Percentiles rank a stretch among this genome's conserved stretches.
Conservation (phyloP, 2,329 filamentous ascomycete species). For the Aspergillus sp. region DNA sequence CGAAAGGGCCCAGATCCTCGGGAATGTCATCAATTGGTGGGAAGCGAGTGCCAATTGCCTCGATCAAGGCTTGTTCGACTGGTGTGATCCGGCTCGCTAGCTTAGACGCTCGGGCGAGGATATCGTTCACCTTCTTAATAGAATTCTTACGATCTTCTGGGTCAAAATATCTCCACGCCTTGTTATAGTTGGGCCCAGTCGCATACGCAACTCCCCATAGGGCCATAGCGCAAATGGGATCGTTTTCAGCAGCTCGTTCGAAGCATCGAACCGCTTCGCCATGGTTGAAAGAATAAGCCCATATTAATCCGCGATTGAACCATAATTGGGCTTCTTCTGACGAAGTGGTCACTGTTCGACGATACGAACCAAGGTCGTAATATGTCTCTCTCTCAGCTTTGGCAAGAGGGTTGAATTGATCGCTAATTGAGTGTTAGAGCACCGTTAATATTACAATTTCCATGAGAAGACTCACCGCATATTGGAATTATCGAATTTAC, state of each 20-base stretch:
- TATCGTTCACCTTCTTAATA: slow-evolving; percentile 42
- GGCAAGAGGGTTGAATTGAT: background rate
- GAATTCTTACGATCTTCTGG: slow-evolving; percentile 48
- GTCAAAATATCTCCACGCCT: slow-evolving; percentile 70
- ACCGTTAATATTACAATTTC: too few relatives aligned
- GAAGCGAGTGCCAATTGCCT: slow-evolving; percentile 42
- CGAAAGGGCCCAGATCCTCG: slow-evolving; percentile 48
- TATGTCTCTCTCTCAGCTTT: slow-evolving; percentile 12
- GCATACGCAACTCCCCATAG: slow-evolving; percentile 50
- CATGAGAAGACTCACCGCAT: too few relatives aligned
- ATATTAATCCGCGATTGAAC: slow-evolving; percentile 35
- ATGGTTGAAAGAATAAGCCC: slow-evolving; percentile 35
- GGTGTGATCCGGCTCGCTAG: slow-evolving; percentile 33
- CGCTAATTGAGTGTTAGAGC: too few relatives aligned
- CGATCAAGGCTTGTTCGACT: slow-evolving; percentile 57
- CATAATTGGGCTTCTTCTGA: slow-evolving; percentile 29
- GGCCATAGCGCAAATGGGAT: slow-evolving; percentile 28
- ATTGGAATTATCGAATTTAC: too few relatives aligned
- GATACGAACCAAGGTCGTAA: slow-evolving; percentile 28
- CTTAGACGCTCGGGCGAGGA: slow-evolving; percentile 38
- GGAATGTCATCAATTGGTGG: slow-evolving; percentile 45
- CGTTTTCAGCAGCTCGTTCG: slow-evolving; percentile 17
- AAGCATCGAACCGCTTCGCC: slow-evolving; percentile 28
- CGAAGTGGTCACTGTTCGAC: slow-evolving; percentile 30
- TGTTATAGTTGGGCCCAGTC: slow-evolving; percentile 71